A percentile compares a stretch with the other conserved stretches of the same genome.
Conservation (phyloP, 441 rosid genomes). For the Adansonia rubrostipa region DNA sequence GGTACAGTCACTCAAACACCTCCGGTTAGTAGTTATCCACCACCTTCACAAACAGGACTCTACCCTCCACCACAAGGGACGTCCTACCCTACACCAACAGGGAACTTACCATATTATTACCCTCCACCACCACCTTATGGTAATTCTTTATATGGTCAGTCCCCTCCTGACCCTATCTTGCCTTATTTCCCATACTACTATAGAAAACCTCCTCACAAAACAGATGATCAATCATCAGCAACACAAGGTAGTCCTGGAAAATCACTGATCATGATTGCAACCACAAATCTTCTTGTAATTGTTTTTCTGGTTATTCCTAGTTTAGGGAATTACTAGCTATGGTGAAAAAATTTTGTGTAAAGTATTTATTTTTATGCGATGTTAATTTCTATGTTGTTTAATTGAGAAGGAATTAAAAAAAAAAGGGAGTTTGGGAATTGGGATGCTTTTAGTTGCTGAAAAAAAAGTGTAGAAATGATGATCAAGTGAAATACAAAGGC, state of each 20-base stretch:
- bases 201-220: slow-evolving; percentile 63
- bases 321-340: slow-evolving; percentile 15
- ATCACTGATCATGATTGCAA: neutral
- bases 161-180: slow-evolving; percentile 74
- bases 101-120: slow-evolving; percentile 45
- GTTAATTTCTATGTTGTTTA: neutral
- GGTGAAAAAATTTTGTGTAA: neutral
- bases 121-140: slow-evolving; percentile 19
- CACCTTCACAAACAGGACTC: slow-evolving; percentile 7
- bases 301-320: neutral
- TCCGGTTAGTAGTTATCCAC: slow-evolving; percentile 21
- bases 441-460: neutral
- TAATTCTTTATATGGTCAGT: slow-evolving; percentile 41
- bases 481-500: neutral
- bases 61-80: slow-evolving; percentile 45
- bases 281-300: slow-evolving; percentile 4
- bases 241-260: neutral
- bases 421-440: neutral
- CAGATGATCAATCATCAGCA: slow-evolving; percentile 40
- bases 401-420: neutral
- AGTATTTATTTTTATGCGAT: neutral
- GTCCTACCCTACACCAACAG: slow-evolving; percentile 50
- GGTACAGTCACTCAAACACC: slow-evolving; percentile 28
- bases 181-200: slow-evolving; percentile 81
- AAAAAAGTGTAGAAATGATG: neutral